Evolutionary conservation across 2,329 filamentous ascomycete genomes (phyloP).

Genomic region (Cytospora schulzeri): DNA sequence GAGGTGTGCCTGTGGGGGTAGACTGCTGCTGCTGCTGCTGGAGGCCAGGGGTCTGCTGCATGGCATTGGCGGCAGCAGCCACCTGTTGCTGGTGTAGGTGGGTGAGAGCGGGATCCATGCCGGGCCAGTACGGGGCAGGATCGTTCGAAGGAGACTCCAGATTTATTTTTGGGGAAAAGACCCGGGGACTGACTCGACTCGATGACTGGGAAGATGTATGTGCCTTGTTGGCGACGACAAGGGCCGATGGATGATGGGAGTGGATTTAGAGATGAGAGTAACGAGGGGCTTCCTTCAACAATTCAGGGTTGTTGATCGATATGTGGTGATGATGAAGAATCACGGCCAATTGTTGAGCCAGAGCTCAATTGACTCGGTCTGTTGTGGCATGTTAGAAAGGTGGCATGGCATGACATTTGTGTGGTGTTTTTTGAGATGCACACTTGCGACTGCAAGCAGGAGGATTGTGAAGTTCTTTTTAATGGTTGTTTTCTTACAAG

Average conservation of each 20-base stretch:
- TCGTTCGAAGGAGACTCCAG: not conserved
- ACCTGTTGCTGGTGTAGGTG: conserved; percentile 25
- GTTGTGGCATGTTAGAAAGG: conserved; percentile 15
- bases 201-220: not conserved
- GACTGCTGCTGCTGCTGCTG: conserved; percentile 23
- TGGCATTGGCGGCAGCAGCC: conserved; percentile 20
- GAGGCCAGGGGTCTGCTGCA: conserved; percentile 19
- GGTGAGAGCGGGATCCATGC: conserved; percentile 24
- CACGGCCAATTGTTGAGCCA: conserved; percentile 2
- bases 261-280: not conserved
- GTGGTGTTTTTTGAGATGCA: not conserved
- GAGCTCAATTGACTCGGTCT: conserved; percentile 4
- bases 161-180: not conserved
- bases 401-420: not conserved
- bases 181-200: not conserved
- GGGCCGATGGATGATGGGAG: not conserved
- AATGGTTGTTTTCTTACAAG: conserved; percentile 1
- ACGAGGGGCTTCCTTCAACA: not conserved
- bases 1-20: conserved; percentile 1
- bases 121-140: conserved; percentile 2
- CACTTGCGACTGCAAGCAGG: not conserved
- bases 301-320: not conserved
- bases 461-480: not conserved
- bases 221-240: not conserved
- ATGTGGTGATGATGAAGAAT: not conserved